Conservation (phyloP, 139 green algal genomes). For the Volvox reticuliferus region DNA sequence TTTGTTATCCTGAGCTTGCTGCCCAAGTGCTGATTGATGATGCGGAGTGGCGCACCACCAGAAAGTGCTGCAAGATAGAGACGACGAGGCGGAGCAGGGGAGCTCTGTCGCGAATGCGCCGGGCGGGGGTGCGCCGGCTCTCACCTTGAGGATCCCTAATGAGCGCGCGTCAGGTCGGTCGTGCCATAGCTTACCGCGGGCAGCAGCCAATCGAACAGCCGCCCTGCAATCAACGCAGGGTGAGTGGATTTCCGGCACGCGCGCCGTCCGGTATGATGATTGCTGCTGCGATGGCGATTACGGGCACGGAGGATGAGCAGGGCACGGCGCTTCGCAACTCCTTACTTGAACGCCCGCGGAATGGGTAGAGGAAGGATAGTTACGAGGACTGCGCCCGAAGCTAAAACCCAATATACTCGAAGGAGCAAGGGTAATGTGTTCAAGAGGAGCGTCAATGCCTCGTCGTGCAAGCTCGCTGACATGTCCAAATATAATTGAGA, state of each 20-base stretch:
- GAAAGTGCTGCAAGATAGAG: neutral
- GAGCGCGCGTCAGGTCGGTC: constrained; percentile 17
- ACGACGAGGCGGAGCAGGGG: neutral
- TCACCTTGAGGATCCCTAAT: neutral
- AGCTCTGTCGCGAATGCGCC: neutral
- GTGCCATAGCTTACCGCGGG: constrained; percentile 73
- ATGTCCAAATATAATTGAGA: neutral
- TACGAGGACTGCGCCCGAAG: constrained; percentile 58
- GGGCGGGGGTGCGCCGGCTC: neutral
- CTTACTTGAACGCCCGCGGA: constrained; percentile 70
- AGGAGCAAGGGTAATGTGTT: constrained; percentile 46
- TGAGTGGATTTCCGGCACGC: neutral
- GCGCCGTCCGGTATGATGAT: neutral
- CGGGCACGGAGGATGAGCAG: too few relatives aligned
- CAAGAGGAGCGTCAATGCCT: neutral
- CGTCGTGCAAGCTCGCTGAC: neutral
- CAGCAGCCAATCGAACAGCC: constrained; percentile 61
- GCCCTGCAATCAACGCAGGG: constrained; percentile 44
- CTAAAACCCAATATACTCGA: constrained; percentile 69
- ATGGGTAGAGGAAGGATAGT: constrained; percentile 65
- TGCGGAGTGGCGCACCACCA: neutral
- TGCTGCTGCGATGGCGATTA: neutral
- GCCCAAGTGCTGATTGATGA: too few relatives aligned
- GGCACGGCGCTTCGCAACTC: neutral
- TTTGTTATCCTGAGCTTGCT: too few relatives aligned